These are phyloP conservation scores for Paramecium pentaurelia DNA, from an alignment of 73 alveolate genomes.

Conservation along the genomic window DNA sequence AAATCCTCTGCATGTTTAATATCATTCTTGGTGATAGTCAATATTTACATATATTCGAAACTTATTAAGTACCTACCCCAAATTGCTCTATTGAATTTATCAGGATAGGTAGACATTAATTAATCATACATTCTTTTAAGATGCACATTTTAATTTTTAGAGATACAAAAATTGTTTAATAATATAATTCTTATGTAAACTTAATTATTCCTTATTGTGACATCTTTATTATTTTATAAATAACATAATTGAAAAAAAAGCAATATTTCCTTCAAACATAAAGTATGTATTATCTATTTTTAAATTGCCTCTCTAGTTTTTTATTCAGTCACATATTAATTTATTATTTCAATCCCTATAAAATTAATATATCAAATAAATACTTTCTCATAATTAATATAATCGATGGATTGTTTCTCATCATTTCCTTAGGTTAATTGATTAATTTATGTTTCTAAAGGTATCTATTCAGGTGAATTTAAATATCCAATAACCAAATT, in stretches of 20 bases:
- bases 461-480: constrained; percentile 21
- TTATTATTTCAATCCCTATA: constrained; percentile 3
- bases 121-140: constrained; percentile 50
- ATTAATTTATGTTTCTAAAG: not conserved
- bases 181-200: constrained; percentile 36
- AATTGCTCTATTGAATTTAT: constrained; percentile 30
- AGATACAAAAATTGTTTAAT: constrained; percentile 40
- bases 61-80: constrained; percentile 39
- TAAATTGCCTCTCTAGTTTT: constrained; percentile 47
- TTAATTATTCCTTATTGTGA: not conserved
- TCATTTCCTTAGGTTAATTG: not conserved
- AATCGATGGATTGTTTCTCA: not conserved
- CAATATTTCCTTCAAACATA: constrained; percentile 55
- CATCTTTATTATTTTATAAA: constrained; percentile 48
- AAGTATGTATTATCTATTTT: constrained; percentile 34
- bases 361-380: not conserved
- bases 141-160: constrained; percentile 51
- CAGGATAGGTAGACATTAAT: constrained; percentile 32
- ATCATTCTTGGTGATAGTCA: constrained; percentile 33
- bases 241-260: constrained; percentile 59
- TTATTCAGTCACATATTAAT: constrained; percentile 53
- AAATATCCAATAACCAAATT: constrained; percentile 57
- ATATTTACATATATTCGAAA: not conserved
- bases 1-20: constrained; percentile 29
- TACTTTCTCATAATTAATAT: constrained; percentile 41